Percentiles rank a stretch among this genome's conserved stretches.
Conservation (phyloP, 768 basidiomycete genomes). For the Russula lepida region DNA sequence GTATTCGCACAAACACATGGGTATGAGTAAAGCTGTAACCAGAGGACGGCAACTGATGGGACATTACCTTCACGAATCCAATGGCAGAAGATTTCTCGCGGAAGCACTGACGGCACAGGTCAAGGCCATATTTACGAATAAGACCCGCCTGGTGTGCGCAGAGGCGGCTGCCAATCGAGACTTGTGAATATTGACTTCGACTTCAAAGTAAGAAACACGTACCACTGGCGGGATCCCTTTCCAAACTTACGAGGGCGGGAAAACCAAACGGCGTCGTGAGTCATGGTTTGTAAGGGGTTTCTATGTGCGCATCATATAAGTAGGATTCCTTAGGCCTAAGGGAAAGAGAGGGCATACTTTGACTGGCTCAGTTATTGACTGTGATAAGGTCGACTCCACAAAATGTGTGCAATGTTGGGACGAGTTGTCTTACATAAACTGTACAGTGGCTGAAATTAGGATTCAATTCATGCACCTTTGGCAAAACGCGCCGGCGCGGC, state of each 20-base stretch:
- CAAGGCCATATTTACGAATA: constrained; percentile 94
- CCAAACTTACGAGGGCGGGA: constrained; percentile 92
- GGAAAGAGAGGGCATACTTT: constrained; percentile 1
- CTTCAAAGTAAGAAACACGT: constrained; percentile 26
- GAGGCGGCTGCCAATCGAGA: constrained; percentile 56
- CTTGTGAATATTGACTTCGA: constrained; percentile 1
- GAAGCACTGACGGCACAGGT: constrained; percentile 98
- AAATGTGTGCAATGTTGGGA: not conserved
- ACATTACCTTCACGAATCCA: constrained; percentile 84
- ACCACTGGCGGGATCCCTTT: constrained; percentile 95
- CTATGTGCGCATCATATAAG: constrained; percentile 4
- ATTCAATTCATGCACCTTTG: constrained; percentile 1
- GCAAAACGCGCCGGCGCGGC: not conserved
- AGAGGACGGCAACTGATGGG: not conserved
- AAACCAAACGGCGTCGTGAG: constrained; percentile 98
- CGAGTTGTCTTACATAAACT: constrained; percentile 12
- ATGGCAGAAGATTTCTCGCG: constrained; percentile 91
- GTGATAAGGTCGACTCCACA: not conserved
- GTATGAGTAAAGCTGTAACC: not conserved
- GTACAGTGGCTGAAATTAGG: constrained; percentile 16
- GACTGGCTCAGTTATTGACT: not conserved
- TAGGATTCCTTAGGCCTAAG: not conserved
- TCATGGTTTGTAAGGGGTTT: constrained; percentile 50
- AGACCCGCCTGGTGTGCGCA: constrained; percentile 97
- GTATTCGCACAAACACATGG: not conserved